A percentile compares a stretch with the other conserved stretches of the same genome.
Conservation (phyloP, 345 rosid species). For the Ailanthus altissimus region DNA sequence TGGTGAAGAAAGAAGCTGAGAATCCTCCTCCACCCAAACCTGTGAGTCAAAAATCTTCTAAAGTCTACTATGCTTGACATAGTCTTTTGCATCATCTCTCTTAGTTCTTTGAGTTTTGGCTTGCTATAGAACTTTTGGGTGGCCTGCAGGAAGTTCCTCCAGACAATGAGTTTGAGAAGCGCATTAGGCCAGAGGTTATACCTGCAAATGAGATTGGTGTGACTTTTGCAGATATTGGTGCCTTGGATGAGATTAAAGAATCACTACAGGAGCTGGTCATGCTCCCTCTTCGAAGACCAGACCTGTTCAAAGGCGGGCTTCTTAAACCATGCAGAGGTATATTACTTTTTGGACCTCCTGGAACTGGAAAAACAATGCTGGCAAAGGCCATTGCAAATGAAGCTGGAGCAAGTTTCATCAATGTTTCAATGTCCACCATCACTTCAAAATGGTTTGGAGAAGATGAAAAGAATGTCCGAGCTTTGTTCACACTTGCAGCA, state of each 20-base stretch:
- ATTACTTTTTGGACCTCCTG: conserved; percentile 95
- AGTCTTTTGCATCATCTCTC: background rate
- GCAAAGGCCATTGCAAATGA: conserved; percentile 99
- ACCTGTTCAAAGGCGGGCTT: conserved; percentile 95
- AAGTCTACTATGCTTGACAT: background rate
- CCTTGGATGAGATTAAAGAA: conserved; percentile 86
- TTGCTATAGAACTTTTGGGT: conserved; percentile 15
- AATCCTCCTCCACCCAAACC: conserved; percentile 60
- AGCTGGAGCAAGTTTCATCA: conserved; percentile 99
- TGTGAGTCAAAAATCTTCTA: conserved; percentile 39
- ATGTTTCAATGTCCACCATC: conserved; percentile 97
- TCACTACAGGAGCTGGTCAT: conserved; percentile 96
- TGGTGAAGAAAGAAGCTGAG: conserved; percentile 69
- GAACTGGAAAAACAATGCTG: conserved; percentile 99
- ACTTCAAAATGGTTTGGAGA: conserved; percentile 99
- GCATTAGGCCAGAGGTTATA: conserved; percentile 97
- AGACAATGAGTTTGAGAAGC: conserved; percentile 94
- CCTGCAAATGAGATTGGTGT: conserved; percentile 95
- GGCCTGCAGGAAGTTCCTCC: conserved; percentile 74
- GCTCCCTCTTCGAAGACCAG: conserved; percentile 97
- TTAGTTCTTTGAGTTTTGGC: conserved; percentile 14
- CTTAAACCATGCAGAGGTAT: conserved; percentile 98
- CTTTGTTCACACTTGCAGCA: conserved; percentile 87
- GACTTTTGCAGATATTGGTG: conserved; percentile 92
- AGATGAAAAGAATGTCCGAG: conserved; percentile 96